These are phyloP conservation scores for Penicillium coprophilum DNA, from an alignment of 495 filamentous ascomycete genomes.

Conservation along the genomic window DNA sequence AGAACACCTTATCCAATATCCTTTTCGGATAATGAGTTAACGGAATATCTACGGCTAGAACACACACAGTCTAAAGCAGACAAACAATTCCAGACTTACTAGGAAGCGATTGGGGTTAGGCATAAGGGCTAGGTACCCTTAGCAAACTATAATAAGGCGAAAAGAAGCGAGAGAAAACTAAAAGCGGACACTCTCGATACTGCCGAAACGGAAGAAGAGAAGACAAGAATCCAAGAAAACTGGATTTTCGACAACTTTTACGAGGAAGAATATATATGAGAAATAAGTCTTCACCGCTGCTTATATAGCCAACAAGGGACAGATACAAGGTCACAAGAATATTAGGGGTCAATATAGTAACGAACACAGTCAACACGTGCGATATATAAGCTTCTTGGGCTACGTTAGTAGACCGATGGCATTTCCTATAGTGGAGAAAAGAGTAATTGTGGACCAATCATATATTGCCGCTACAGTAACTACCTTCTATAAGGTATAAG, in stretches of 20 bases:
- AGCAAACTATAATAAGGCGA: conserved; percentile 21
- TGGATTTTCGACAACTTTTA: conserved; percentile 32
- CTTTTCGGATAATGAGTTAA: conserved; percentile 18
- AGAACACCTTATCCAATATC: conserved; percentile 19
- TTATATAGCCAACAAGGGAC: no score
- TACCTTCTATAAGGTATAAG: no score
- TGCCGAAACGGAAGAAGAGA: conserved; percentile 24
- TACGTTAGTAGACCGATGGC: no score
- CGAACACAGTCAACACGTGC: no score
- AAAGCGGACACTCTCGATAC: conserved; percentile 23
- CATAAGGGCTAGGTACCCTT: conserved; percentile 27
- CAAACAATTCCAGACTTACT: conserved; percentile 19
- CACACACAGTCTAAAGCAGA: conserved; percentile 22
- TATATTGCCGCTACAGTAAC: no score
- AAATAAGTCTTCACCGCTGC: background rate
- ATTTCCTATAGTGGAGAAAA: no score
- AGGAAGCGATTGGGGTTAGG: conserved; percentile 22
- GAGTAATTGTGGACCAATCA: no score
- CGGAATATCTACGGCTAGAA: conserved; percentile 19
- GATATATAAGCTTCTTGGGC: no score
- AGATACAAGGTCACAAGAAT: no score
- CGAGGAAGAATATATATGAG: conserved; percentile 25
- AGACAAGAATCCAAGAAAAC: conserved; percentile 26
- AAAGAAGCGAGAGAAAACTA: conserved; percentile 17
- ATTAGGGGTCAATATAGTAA: no score